These are phyloP conservation scores for Xylaria sp. DNA, from an alignment of 2,329 filamentous ascomycete species.

Conservation along the genomic window DNA sequence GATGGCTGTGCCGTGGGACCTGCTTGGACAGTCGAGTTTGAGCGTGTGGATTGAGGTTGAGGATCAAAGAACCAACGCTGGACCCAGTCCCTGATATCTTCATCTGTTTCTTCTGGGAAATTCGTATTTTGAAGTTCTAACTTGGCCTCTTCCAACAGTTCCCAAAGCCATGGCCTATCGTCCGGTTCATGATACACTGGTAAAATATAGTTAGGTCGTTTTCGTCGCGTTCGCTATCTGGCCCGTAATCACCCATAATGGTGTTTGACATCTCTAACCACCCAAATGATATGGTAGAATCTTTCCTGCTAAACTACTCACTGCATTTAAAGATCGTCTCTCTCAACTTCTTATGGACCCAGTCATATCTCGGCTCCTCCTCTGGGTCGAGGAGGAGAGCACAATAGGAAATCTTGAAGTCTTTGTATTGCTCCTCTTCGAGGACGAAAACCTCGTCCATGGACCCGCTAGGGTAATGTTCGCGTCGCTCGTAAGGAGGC, in stretches of 20 bases:
- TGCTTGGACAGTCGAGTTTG: too few species aligned
- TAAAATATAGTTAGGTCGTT: not conserved
- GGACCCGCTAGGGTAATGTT: too few species aligned
- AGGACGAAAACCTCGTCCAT: too few species aligned
- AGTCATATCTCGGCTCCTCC: too few species aligned
- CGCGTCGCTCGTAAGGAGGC: constrained; percentile 19
- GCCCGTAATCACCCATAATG: not conserved
- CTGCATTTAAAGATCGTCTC: constrained; percentile 31
- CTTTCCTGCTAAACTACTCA: not conserved
- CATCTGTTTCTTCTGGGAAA: constrained; percentile 27
- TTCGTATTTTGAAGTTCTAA: not conserved
- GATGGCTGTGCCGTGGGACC: too few species aligned
- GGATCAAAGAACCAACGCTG: constrained; percentile 25
- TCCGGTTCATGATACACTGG: constrained; percentile 33
- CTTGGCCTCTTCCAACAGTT: constrained; percentile 24
- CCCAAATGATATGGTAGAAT: not conserved
- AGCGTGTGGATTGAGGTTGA: too few species aligned
- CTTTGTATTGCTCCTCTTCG: not conserved
- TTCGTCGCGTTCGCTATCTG: not conserved
- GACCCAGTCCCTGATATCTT: constrained; percentile 24
- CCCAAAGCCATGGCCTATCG: constrained; percentile 29
- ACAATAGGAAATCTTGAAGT: constrained; percentile 33
- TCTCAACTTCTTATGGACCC: constrained; percentile 29
- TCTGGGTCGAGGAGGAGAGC: constrained; percentile 24
- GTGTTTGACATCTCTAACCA: not conserved